These are phyloP conservation scores for Scutellaria baicalensis DNA, from an alignment of 257 asterid species.

Conservation along the genomic window DNA sequence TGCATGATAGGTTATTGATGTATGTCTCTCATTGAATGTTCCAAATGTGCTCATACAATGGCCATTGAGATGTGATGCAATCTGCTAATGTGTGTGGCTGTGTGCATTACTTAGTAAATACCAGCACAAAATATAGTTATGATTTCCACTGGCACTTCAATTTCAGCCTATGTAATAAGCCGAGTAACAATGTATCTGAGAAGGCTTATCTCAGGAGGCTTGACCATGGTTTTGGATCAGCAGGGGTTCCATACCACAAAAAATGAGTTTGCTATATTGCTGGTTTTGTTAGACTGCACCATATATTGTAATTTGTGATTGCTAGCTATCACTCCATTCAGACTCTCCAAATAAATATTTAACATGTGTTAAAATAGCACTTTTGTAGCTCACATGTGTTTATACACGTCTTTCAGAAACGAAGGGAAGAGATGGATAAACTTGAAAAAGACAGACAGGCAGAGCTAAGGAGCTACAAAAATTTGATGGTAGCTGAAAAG, in stretches of 20 bases:
- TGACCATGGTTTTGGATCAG: not conserved
- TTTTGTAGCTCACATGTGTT: not conserved
- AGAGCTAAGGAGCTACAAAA: constrained; percentile 91
- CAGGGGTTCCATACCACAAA: not conserved
- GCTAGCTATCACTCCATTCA: not conserved
- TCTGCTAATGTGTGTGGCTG: not conserved
- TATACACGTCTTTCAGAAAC: constrained; percentile 42
- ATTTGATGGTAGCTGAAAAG: constrained; percentile 93
- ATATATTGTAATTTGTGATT: too few relatives aligned
- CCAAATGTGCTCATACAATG: not conserved
- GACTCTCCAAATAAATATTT: not conserved
- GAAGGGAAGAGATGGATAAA: constrained; percentile 77
- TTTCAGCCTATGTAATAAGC: not conserved
- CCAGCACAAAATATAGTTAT: not conserved
- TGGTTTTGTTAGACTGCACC: too few relatives aligned
- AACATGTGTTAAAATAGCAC: not conserved
- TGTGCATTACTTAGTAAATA: not conserved
- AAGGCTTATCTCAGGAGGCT: not conserved
- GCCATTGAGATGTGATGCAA: not conserved
- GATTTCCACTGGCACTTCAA: not conserved
- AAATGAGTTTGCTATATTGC: too few relatives aligned
- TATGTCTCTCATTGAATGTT: not conserved
- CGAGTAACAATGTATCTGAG: not conserved
- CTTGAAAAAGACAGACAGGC: constrained; percentile 85
- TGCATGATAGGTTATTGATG: not conserved